Evolutionary conservation across 2,329 filamentous ascomycete genomes (phyloP).

Genomic region (Fusarium nurragi): DNA sequence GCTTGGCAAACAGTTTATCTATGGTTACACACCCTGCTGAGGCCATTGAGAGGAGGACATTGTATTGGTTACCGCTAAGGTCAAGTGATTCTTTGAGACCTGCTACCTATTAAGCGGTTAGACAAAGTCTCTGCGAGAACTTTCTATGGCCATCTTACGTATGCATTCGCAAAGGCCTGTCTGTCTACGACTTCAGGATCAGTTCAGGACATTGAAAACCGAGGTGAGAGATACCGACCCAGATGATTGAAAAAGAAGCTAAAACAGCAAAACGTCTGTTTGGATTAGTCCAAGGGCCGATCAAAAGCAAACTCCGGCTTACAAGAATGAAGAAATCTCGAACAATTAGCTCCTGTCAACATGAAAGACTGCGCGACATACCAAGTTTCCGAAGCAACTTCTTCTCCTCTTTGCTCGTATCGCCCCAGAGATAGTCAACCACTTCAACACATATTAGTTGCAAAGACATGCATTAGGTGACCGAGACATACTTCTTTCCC

Average conservation of each 20-base stretch:
- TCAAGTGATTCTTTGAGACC: slow-evolving; percentile 56
- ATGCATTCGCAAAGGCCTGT: slow-evolving; percentile 33
- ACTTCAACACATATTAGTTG: not conserved
- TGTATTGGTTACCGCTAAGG: slow-evolving; percentile 53
- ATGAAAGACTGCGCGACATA: not conserved
- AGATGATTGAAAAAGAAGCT: slow-evolving; percentile 37
- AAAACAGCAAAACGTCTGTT: slow-evolving; percentile 25
- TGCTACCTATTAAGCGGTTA: slow-evolving; percentile 44
- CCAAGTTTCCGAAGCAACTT: slow-evolving; percentile 30
- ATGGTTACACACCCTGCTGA: slow-evolving; percentile 41
- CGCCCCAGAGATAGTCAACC: slow-evolving; percentile 26
- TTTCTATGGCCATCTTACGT: not conserved
- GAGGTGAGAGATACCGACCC: accelerated
- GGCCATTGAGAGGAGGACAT: slow-evolving; percentile 44
- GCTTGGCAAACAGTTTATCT: accelerated
- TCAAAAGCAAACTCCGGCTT: accelerated
- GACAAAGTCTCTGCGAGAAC: accelerated
- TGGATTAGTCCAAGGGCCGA: accelerated
- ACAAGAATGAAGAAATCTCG: slow-evolving; percentile 49
- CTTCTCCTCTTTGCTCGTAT: slow-evolving; percentile 32
- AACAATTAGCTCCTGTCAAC: accelerated
- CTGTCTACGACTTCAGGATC: not conserved
- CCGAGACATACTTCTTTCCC: not conserved
- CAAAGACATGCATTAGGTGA: not conserved
- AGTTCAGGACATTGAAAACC: accelerated